A percentile compares a stretch with the other conserved stretches of the same genome.
These are phyloP conservation scores for Codiaeum variegatum DNA, from an alignment of 441 rosid species.

Conservation along the genomic window DNA sequence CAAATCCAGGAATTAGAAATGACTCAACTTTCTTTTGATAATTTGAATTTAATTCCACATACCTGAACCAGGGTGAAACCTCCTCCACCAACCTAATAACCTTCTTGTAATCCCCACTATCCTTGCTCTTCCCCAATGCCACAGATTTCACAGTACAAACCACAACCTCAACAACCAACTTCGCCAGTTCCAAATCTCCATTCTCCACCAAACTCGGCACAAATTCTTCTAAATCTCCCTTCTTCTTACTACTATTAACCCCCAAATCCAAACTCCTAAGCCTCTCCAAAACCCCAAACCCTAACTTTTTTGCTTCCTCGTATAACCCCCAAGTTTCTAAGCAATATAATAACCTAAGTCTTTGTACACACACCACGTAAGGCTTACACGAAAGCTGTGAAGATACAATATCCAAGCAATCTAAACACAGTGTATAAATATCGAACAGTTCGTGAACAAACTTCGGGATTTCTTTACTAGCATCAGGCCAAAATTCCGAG, in stretches of 20 bases:
- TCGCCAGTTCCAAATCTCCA: conserved; percentile 48
- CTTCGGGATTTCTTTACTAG: conserved; percentile 16
- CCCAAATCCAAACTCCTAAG: conserved; percentile 34
- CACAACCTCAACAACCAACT: conserved; percentile 54
- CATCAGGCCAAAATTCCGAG: conserved; percentile 4
- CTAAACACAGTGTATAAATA: conserved; percentile 53
- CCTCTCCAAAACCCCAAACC: conserved; percentile 47
- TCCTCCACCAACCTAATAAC: conserved; percentile 51
- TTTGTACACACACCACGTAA: conserved; percentile 47
- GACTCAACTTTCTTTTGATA: neutral
- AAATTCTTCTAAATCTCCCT: conserved; percentile 13
- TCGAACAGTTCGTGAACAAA: conserved; percentile 37
- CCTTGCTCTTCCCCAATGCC: conserved; percentile 43
- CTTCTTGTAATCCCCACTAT: conserved; percentile 35
- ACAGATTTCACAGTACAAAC: conserved; percentile 47
- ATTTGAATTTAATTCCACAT: neutral
- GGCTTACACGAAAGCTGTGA: conserved; percentile 72
- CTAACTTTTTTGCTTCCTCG: conserved; percentile 42
- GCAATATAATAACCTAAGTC: conserved; percentile 47
- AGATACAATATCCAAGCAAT: conserved; percentile 57
- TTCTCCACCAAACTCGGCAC: conserved; percentile 37
- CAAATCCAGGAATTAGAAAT: neutral
- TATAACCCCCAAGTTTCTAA: conserved; percentile 52
- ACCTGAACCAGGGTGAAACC: conserved; percentile 74
- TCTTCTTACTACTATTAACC: conserved; percentile 8